Evolutionary conservation across 1,284 basidiomycete genomes (phyloP), one percentile per base, ranked within the genome.

Genomic region (Apiotrichum gracile): DNA sequence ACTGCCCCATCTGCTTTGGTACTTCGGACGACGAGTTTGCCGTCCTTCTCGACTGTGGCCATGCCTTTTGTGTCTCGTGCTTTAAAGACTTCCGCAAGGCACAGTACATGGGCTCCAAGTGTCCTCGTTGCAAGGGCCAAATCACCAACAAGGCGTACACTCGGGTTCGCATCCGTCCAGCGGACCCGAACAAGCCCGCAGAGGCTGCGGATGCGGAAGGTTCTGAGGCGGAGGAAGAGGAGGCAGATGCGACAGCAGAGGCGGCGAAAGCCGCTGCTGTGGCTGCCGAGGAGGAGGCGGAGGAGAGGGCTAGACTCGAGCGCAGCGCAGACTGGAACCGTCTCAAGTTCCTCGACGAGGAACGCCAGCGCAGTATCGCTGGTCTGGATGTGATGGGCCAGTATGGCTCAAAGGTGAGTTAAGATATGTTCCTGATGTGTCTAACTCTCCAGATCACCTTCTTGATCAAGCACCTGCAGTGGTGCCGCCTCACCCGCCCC

Each of bases 381-480:
- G 45, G 38, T 26, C 54, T 70, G 45, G 71, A 73, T 47, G 65
- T 70, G 50, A 62, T 72, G 57, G 73, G 73, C 14, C 65, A 70
- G 37, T 75, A 61, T 48, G 72, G 73, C 6, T 72, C 72, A 3
- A 75, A 75, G 60, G 72, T 70, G 47, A 47, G 71, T 40, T 26
- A 24, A 17, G 9, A 7, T n/a, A n/a, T n/a, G n/a, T n/a, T n/a
- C n/a, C n/a, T n/a, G n/a, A n/a, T n/a, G n/a, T n/a, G n/a, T n/a
- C n/a, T n/a, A n/a, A n/a, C n/a, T n/a, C n/a, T n/a, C 8, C 51
- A 73, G 70, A 72, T 74, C 58, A 67, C 69, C 51, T 68, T 73
- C 57, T 61, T 74, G 8, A 55, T 72, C 61, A 72, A 72, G 61
- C 70, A 74, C 51, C 53, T 74, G 14, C 45, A 64, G 31, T 63